Base-by-base conservation (phyloP, 2,329 filamentous ascomycete genomes). In the Cladophialophora chaetospira region DNA sequence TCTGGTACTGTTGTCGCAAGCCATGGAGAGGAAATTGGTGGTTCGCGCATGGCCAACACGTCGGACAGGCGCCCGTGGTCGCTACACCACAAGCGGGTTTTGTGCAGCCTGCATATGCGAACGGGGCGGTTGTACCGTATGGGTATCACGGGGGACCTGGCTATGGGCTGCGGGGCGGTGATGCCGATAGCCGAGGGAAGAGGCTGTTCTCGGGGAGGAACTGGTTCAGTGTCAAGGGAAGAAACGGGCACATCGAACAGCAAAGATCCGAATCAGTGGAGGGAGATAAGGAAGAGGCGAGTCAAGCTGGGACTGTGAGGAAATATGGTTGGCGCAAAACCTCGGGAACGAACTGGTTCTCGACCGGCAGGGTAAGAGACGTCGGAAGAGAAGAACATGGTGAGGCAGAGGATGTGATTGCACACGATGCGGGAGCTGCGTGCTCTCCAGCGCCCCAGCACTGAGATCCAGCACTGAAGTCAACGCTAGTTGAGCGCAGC, bases 1-100 rank as follows among this genome's bases (percentile, higher is more conserved):
- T 61, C 9, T 36, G 58, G 23, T 65, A 53, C 15, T 64, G 50
- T 25, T 54, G 42, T 25, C 46, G 44, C 19, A 58, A 48, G 44
- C 61, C 45, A 36, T 49, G 33, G 8, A 60, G 54, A 31, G 46
- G 47, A n/a, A 61, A 58, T 25, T 50, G 60, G n/a, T 66, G 64
- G 64, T 35, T 65, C 19, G 64, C 58, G 10, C 56, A 60, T 51
- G 58, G 58, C 4, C 64, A 55, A 44, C 42, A 38, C 9, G 42
- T 26, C 43, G 29, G 31, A 49, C 13, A 17, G 23, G 13, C 31
- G 45, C 31, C 19, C n/a, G 17, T 9, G 29, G 33, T 49, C 10
- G 23, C 11, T 25, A 25, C 9, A 25, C 21, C 31, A 28, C 13
- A n/a, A 8, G 19, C 46, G 21, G 6, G 19, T 23, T 46, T 61